These are phyloP conservation scores for Ophiostoma quercus DNA, from an alignment of 2,329 filamentous ascomycete genomes.

Conservation along the genomic window DNA sequence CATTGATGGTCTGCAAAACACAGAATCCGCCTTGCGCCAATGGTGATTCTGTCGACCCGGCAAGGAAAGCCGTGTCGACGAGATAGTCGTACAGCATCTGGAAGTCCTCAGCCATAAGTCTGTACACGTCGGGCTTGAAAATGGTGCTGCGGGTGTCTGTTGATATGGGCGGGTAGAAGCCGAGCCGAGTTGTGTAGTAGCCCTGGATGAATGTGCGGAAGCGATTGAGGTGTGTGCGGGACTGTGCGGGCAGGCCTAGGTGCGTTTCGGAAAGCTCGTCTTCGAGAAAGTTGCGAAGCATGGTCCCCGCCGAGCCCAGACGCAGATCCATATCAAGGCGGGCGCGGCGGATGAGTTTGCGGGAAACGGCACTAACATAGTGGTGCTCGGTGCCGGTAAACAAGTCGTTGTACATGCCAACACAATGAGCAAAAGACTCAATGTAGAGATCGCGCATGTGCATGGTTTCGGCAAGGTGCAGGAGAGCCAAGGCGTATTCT, in stretches of 20 bases:
- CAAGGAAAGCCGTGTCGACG: slow-evolving; percentile 55
- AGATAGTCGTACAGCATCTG: slow-evolving; percentile 65
- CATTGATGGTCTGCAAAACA: slow-evolving; percentile 60
- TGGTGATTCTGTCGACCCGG: slow-evolving; percentile 46
- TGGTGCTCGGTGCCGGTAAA: slow-evolving; percentile 54
- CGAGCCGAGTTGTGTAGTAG: slow-evolving; percentile 62
- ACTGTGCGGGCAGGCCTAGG: slow-evolving; percentile 57
- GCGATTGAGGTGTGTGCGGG: slow-evolving; percentile 62
- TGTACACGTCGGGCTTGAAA: slow-evolving; percentile 56
- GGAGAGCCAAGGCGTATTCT: slow-evolving; percentile 61
- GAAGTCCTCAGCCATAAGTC: slow-evolving; percentile 63
- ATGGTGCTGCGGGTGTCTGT: slow-evolving; percentile 39
- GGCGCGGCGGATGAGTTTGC: slow-evolving; percentile 59
- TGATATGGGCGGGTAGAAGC: slow-evolving; percentile 63
- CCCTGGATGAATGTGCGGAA: slow-evolving; percentile 64
- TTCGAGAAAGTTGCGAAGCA: slow-evolving; percentile 63
- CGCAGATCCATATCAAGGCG: slow-evolving; percentile 61
- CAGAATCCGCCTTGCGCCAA: slow-evolving; percentile 63
- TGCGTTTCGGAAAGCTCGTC: slow-evolving; percentile 63
- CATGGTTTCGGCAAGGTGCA: slow-evolving; percentile 64
- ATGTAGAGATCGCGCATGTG: slow-evolving; percentile 61
- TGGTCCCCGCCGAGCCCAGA: slow-evolving; percentile 52
- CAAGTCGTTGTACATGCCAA: slow-evolving; percentile 66
- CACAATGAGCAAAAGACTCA: slow-evolving; percentile 70
- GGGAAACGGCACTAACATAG: slow-evolving; percentile 50